These are phyloP conservation scores for Planoprotostelium fungivorum DNA, from an alignment of 78 protist genomes.

Conservation along the genomic window DNA sequence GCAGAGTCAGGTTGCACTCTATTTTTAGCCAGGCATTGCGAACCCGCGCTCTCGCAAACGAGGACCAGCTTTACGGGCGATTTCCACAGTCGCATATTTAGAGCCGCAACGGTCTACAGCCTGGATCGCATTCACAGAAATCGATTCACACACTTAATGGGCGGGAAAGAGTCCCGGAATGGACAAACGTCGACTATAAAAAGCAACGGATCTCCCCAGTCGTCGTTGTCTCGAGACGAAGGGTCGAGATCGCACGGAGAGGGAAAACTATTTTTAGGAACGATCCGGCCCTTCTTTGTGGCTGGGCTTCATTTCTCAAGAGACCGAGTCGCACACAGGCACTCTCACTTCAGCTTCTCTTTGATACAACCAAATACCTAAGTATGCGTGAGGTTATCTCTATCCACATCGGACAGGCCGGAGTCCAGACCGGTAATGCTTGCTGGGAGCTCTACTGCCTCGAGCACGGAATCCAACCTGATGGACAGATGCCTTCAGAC, in stretches of 20 bases:
- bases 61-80: too few relatives aligned
- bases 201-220: too few relatives aligned
- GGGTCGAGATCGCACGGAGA: neutral
- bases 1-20: too few relatives aligned
- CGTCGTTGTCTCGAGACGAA: neutral
- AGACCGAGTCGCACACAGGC: neutral
- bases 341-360: neutral
- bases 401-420: constrained; percentile 94
- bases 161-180: neutral
- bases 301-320: neutral
- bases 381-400: constrained; percentile 81
- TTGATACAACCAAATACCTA: neutral
- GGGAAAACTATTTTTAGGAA: neutral
- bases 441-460: constrained; percentile 98
- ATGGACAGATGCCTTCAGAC: constrained; percentile 92
- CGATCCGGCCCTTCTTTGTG: neutral
- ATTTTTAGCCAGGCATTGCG: too few relatives aligned
- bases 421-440: constrained; percentile 93
- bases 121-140: neutral
- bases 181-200: neutral
- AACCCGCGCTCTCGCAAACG: too few relatives aligned
- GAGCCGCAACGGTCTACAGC: neutral
- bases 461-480: constrained; percentile 97
- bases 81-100: too few relatives aligned
- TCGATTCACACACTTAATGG: neutral